Evolutionary conservation across 805 yeast species (phyloP), one percentile per base, ranked within the genome.

Genomic region (Cyberlindnera xylosilytica): DNA sequence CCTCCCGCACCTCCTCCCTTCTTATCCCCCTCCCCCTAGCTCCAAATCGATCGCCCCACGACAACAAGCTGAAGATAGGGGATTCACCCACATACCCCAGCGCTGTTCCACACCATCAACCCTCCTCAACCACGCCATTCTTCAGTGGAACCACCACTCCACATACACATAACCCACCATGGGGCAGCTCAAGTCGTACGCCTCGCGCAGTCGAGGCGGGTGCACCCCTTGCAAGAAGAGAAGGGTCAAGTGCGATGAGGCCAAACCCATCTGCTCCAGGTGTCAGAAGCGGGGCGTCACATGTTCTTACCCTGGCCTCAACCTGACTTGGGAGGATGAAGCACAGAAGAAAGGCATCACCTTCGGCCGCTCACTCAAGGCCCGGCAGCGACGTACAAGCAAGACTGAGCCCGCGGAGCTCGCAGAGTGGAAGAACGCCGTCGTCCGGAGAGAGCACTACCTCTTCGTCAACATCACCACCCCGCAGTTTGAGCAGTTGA

Each of bases 211-310:
- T 47, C 62, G 57, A 58, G 69, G 62, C 9, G 80, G 80, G 6
- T 75, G 80, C 47, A 62, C 68, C 17, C 71, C 73, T 24, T 75
- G 79, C 57, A 73, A 73, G 52, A 61, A 62, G 39, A 60, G 81
- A 37, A 60, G 76, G 36, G 78, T 75, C 47, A 74, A 74, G 54
- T 75, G 80, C 47, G 65, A 62, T 38, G 63, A 68, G 48, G 31
- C 50, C 1, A 65, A 58, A 16, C 72, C 72, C 2, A 39, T 28
- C 6, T 68, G 72, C 41, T 19, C 13, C 5, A 53, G 59, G 13
- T 67, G 72, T 42, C n/a, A 13, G 6, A 51, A 62, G 36, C 42
- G 60, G 26, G 44, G 48, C 1, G 32, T 61, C 61, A 36, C 42
- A 17, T 52, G 57, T 17, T 38, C 43, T 9, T 52, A 41, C 24